phyloP scores from a whole-genome alignment of 2,329 filamentous ascomycete genomes.

The Diaporthe sp. region DNA sequence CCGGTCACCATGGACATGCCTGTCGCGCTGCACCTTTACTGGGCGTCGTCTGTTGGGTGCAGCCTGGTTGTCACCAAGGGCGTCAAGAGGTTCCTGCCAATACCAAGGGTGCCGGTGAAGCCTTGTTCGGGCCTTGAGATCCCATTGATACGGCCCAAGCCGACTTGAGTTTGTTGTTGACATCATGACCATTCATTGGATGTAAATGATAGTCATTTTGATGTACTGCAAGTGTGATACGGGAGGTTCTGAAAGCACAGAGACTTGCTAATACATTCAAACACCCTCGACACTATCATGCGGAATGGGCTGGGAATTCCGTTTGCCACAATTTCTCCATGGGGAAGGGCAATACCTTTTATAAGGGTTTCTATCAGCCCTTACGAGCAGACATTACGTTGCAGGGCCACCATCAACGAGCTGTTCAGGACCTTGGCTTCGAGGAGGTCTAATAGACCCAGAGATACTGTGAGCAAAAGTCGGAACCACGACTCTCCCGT shows the following conservation, averaged over 20 bases:
- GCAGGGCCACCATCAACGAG: neutral
- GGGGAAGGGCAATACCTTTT: neutral
- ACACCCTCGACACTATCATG: too few relatives aligned
- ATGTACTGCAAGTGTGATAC: neutral
- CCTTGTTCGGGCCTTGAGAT: conserved; percentile 44
- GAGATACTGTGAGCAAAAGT: neutral
- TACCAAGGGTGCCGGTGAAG: conserved; percentile 39
- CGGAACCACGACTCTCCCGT: neutral
- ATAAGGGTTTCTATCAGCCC: neutral
- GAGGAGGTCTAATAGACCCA: neutral
- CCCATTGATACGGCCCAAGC: conserved; percentile 38
- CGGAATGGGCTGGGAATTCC: too few relatives aligned
- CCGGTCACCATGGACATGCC: conserved; percentile 56
- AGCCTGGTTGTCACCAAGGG: conserved; percentile 44
- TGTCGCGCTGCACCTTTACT: conserved; percentile 60
- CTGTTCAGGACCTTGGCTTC: neutral
- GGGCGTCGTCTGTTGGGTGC: conserved; percentile 53
- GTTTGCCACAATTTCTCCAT: too few relatives aligned
- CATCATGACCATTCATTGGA: neutral
- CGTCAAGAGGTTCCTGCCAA: conserved; percentile 47
- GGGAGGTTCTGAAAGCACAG: too few relatives aligned
- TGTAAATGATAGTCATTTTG: too few relatives aligned
- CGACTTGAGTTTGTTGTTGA: neutral
- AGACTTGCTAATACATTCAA: too few relatives aligned
- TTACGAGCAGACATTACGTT: neutral